A percentile compares a stretch with the other conserved stretches of the same genome.
phyloP scores from a whole-genome alignment of 2,329 filamentous ascomycete genomes.

The Fusarium nelsonii region DNA sequence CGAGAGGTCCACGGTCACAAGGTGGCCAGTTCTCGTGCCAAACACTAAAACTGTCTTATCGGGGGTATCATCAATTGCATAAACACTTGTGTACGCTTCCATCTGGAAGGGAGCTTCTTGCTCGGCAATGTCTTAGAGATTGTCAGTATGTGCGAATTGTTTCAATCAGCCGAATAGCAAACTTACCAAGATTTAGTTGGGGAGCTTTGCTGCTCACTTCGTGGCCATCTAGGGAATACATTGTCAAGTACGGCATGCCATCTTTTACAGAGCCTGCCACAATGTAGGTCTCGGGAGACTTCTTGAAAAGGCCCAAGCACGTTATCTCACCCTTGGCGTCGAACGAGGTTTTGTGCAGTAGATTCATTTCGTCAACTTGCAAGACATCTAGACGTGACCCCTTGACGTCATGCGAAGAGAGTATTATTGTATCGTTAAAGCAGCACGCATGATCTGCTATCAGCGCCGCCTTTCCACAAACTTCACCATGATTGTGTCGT shows the following conservation, averaged over 20 bases:
- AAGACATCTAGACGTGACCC: slow-evolving; percentile 57
- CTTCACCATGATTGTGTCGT: slow-evolving; percentile 51
- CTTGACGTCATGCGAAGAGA: slow-evolving; percentile 57
- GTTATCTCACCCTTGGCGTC: slow-evolving; percentile 62
- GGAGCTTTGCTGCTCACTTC: slow-evolving; percentile 35
- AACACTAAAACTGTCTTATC: slow-evolving; percentile 53
- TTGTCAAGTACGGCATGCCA: slow-evolving; percentile 51
- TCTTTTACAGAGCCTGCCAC: slow-evolving; percentile 53
- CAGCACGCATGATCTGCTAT: slow-evolving; percentile 60
- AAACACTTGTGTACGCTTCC: slow-evolving; percentile 63
- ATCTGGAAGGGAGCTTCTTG: slow-evolving; percentile 22
- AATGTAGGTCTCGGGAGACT: slow-evolving; percentile 47
- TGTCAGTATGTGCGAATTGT: slow-evolving; percentile 10
- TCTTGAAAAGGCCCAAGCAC: slow-evolving; percentile 56
- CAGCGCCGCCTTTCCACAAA: slow-evolving; percentile 47
- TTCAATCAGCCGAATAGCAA: background rate
- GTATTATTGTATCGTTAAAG: slow-evolving; percentile 53
- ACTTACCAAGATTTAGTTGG: slow-evolving; percentile 30
- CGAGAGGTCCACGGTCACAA: slow-evolving; percentile 57
- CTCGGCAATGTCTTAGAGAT: background rate
- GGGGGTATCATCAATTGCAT: slow-evolving; percentile 48
- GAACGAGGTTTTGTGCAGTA: slow-evolving; percentile 51
- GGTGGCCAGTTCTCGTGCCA: slow-evolving; percentile 66
- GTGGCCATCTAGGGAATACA: slow-evolving; percentile 48
- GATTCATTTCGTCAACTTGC: slow-evolving; percentile 50